Conservation (phyloP, 2,329 filamentous ascomycete genomes). For the Pyricularia grisea region DNA sequence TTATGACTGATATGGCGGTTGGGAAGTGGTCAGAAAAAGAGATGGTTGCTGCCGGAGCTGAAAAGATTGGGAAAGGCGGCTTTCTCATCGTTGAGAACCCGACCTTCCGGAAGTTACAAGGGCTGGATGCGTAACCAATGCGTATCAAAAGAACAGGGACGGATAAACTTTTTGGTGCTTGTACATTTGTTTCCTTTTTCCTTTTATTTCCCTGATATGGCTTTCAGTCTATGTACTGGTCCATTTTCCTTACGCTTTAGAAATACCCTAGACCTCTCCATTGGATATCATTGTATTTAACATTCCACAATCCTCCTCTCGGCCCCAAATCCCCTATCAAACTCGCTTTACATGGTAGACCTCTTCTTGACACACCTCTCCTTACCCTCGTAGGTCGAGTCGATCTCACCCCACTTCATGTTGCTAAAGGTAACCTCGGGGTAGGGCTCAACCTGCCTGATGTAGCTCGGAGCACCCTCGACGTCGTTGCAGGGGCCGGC, state of each 20-base stretch:
- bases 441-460: constrained; percentile 33
- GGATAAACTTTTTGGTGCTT: background rate
- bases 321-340: background rate
- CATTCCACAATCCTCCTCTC: background rate
- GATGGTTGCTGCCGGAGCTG: constrained; percentile 18
- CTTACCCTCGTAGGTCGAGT: constrained; percentile 31
- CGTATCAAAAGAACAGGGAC: too few species aligned
- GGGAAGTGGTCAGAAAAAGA: constrained; percentile 21
- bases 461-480: constrained; percentile 39
- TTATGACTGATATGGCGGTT: constrained; percentile 35
- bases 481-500: constrained; percentile 41
- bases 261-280: background rate
- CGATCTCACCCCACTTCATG: constrained; percentile 52
- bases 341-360: background rate
- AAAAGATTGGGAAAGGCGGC: constrained; percentile 18
- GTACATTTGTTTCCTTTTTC: background rate
- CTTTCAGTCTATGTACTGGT: background rate
- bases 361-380: background rate
- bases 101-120: constrained; percentile 23
- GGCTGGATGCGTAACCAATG: constrained; percentile 9
- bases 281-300: background rate
- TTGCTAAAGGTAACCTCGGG: constrained; percentile 45
- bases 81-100: constrained; percentile 25
- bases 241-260: background rate
- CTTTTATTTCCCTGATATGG: background rate